Percentiles rank a stretch among this genome's conserved stretches.
These are phyloP conservation scores for Candida vaughaniae DNA, from an alignment of 805 yeast species.

Conservation along the genomic window DNA sequence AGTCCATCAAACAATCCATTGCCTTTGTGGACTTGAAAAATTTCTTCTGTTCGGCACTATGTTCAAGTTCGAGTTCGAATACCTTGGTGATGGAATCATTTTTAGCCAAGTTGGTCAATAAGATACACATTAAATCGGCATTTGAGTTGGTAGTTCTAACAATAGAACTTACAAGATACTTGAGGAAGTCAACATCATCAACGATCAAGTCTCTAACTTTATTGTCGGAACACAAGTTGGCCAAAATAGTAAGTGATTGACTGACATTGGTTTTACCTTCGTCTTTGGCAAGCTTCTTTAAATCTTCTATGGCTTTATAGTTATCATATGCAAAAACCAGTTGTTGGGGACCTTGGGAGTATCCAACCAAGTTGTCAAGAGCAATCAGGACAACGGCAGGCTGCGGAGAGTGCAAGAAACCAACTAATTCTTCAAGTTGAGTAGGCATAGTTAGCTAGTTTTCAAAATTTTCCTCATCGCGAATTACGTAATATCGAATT, in stretches of 20 bases:
- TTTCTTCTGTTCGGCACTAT: slow-evolving; percentile 31
- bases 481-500: slow-evolving; percentile 7
- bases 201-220: slow-evolving; percentile 64
- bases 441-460: slow-evolving; percentile 34
- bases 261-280: slow-evolving; percentile 57
- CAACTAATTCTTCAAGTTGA: slow-evolving; percentile 58
- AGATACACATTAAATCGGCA: slow-evolving; percentile 80
- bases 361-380: slow-evolving; percentile 77
- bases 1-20: slow-evolving; percentile 81
- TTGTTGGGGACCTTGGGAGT: slow-evolving; percentile 68
- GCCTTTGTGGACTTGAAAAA: slow-evolving; percentile 57
- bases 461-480: slow-evolving; percentile 8
- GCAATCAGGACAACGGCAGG: slow-evolving; percentile 82
- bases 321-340: slow-evolving; percentile 68
- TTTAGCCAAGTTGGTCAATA: slow-evolving; percentile 84
- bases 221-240: slow-evolving; percentile 75
- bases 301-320: slow-evolving; percentile 67
- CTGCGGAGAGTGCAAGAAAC: slow-evolving; percentile 78
- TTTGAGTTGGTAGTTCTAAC: slow-evolving; percentile 57
- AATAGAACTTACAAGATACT: slow-evolving; percentile 48
- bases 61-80: slow-evolving; percentile 38
- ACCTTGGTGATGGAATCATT: slow-evolving; percentile 59
- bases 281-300: slow-evolving; percentile 53
- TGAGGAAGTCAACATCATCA: slow-evolving; percentile 57
- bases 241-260: slow-evolving; percentile 75